These are phyloP conservation scores for Colletotrichum liriopes DNA, from an alignment of 2,329 filamentous ascomycete species.

Conservation along the genomic window DNA sequence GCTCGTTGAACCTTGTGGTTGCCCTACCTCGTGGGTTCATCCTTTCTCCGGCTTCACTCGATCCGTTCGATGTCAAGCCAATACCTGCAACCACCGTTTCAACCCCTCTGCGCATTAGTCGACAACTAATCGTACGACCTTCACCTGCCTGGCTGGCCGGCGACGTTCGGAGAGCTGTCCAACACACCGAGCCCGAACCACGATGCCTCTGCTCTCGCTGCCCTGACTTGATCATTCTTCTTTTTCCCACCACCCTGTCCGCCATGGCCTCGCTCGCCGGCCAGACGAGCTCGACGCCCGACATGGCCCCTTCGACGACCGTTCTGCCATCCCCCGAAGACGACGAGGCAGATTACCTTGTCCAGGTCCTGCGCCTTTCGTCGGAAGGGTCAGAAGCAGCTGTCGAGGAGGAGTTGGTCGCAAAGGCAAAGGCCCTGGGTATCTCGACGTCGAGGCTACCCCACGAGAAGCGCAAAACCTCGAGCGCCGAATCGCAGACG, in stretches of 20 bases:
- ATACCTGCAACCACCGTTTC: constrained; percentile 38
- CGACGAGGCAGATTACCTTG: constrained; percentile 56
- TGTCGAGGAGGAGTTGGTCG: constrained; percentile 55
- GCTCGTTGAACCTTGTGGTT: constrained; percentile 21
- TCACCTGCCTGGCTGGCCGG: constrained; percentile 30
- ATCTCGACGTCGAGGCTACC: constrained; percentile 51
- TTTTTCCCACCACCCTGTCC: constrained; percentile 14
- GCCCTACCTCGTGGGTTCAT: constrained; percentile 40
- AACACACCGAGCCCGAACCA: constrained; percentile 33
- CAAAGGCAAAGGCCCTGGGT: constrained; percentile 54
- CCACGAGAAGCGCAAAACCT: constrained; percentile 55
- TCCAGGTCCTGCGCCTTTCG: constrained; percentile 56
- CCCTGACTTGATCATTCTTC: constrained; percentile 32
- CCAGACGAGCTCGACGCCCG: constrained; percentile 37
- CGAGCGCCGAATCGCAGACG: constrained; percentile 59
- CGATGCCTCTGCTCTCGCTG: constrained; percentile 39
- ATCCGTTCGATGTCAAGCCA: constrained; percentile 42
- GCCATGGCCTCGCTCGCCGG: constrained; percentile 40
- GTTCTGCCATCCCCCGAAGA: constrained; percentile 52
- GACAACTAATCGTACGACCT: constrained; percentile 31
- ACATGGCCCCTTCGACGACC: constrained; percentile 21
- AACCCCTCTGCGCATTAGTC: constrained; percentile 38
- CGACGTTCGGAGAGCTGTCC: constrained; percentile 27
- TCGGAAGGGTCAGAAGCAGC: constrained; percentile 55
- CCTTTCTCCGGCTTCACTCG: constrained; percentile 40